Evolutionary conservation across 495 filamentous ascomycete species (phyloP).

Genomic region (Eremomyces bilateralis): DNA sequence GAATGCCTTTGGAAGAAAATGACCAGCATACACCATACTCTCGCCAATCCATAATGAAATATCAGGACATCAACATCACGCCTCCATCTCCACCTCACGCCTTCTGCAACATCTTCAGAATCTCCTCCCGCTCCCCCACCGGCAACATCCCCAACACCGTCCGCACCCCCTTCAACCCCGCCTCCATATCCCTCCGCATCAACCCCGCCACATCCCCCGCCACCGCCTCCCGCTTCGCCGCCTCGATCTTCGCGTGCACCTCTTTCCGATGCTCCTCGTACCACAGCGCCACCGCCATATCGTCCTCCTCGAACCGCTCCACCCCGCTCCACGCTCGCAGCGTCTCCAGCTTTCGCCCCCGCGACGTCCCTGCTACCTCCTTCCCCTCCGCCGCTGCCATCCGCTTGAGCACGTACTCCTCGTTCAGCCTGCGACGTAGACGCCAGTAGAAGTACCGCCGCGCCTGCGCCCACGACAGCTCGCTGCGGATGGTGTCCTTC

Average conservation of each 20-base stretch:
- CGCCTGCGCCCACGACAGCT: conserved; percentile 69
- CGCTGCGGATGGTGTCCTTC: conserved; percentile 74
- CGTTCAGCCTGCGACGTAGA: conserved; percentile 85
- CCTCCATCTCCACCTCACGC: no score
- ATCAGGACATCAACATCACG: no score
- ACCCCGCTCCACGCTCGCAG: conserved; percentile 62
- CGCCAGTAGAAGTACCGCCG: conserved; percentile 99
- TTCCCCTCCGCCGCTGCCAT: conserved; percentile 36
- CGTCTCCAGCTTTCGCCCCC: conserved; percentile 39
- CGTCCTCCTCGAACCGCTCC: conserved; percentile 47
- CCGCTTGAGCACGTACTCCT: conserved; percentile 84
- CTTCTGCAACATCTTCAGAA: conserved; percentile 37
- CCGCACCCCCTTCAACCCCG: conserved; percentile 70
- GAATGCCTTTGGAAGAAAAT: no score
- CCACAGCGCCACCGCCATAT: conserved; percentile 76
- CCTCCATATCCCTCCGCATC: conserved; percentile 49
- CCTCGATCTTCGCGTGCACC: conserved; percentile 58
- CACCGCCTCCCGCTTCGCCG: conserved; percentile 52
- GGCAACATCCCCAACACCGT: conserved; percentile 70
- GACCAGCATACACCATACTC: no score
- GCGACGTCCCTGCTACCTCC: conserved; percentile 20
- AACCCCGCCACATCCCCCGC: conserved; percentile 58
- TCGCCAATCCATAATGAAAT: no score
- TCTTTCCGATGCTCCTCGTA: conserved; percentile 87
- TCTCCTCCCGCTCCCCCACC: conserved; percentile 66